These are phyloP conservation scores for Silene latifolia DNA, from an alignment of 148 eudicot genomes.

Conservation along the genomic window DNA sequence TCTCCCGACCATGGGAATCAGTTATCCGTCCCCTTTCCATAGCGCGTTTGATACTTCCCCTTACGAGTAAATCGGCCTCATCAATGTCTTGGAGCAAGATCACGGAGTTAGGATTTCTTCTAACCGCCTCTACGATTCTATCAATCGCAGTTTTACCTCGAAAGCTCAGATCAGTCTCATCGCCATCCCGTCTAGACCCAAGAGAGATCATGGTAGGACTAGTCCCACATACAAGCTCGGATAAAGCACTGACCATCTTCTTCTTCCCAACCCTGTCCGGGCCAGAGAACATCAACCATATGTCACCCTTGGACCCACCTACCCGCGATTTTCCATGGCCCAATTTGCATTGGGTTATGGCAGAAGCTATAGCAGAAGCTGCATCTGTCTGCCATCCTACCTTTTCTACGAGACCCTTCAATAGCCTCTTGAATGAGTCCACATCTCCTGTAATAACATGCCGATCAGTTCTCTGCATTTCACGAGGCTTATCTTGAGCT, in stretches of 20 bases:
- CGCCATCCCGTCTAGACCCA: constrained; percentile 62
- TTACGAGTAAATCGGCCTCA: constrained; percentile 62
- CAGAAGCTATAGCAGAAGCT: constrained; percentile 64
- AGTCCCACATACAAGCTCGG: constrained; percentile 58
- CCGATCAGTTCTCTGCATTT: constrained; percentile 31
- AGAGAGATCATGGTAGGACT: constrained; percentile 52
- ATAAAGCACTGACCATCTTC: constrained; percentile 78
- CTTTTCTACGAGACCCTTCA: constrained; percentile 74
- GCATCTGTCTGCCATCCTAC: constrained; percentile 97
- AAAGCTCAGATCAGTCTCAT: constrained; percentile 51
- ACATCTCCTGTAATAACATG: constrained; percentile 49
- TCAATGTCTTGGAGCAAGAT: constrained; percentile 83
- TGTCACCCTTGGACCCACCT: constrained; percentile 63
- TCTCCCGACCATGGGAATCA: constrained; percentile 90
- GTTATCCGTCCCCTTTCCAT: constrained; percentile 80
- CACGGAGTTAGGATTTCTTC: constrained; percentile 75
- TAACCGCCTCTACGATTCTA: constrained; percentile 70
- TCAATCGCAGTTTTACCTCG: constrained; percentile 84
- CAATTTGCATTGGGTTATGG: constrained; percentile 56
- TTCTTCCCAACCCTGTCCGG: constrained; percentile 81
- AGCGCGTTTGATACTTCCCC: constrained; percentile 74
- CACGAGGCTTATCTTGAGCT: constrained; percentile 22
- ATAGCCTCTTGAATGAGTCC: constrained; percentile 71
- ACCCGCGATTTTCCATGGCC: constrained; percentile 54
- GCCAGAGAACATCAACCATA: constrained; percentile 80